phyloP scores from a whole-genome alignment of 2,329 filamentous ascomycete genomes.

The Stemphylium vesicarium region DNA sequence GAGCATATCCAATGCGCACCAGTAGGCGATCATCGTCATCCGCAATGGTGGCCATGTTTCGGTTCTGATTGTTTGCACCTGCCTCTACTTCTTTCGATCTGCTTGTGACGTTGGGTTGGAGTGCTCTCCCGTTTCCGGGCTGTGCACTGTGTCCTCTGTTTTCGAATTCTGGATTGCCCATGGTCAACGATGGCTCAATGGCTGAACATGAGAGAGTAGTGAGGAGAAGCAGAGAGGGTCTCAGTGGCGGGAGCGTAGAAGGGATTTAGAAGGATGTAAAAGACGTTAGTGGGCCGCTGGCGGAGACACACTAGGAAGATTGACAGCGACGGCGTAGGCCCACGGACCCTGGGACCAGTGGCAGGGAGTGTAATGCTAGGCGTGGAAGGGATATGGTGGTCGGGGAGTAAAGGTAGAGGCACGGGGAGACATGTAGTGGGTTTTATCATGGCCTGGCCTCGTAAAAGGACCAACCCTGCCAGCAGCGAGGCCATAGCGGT shows the following conservation, averaged over 20 bases:
- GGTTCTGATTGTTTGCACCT: constrained; percentile 17
- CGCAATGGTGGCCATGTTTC: constrained; percentile 57
- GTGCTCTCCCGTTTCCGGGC: constrained; percentile 16
- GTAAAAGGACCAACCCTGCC: constrained; percentile 28
- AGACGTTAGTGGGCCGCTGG: constrained; percentile 35
- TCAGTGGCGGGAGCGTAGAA: constrained; percentile 19
- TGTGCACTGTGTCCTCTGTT: constrained; percentile 16
- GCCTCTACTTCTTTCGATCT: constrained; percentile 36
- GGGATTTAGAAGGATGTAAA: constrained; percentile 32
- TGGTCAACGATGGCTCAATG: constrained; percentile 29
- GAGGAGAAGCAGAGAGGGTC: constrained; percentile 9
- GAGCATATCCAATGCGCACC: constrained; percentile 67
- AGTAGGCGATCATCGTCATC: constrained; percentile 67
- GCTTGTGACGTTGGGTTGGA: constrained; percentile 27
- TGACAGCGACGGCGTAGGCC: constrained; percentile 36
- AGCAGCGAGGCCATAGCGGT: constrained; percentile 20
- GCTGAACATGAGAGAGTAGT: constrained; percentile 28
- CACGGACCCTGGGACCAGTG: constrained; percentile 28
- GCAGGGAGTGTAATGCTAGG: constrained; percentile 29
- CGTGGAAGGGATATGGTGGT: constrained; percentile 34
- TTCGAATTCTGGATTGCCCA: constrained; percentile 39
- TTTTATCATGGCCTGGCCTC: constrained; percentile 36
- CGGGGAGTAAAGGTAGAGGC: constrained; percentile 17
- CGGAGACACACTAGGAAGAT: constrained; percentile 35
- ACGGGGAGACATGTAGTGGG: constrained; percentile 25